Conservation (phyloP, 257 asterid genomes). For the Sherardia arvensis region DNA sequence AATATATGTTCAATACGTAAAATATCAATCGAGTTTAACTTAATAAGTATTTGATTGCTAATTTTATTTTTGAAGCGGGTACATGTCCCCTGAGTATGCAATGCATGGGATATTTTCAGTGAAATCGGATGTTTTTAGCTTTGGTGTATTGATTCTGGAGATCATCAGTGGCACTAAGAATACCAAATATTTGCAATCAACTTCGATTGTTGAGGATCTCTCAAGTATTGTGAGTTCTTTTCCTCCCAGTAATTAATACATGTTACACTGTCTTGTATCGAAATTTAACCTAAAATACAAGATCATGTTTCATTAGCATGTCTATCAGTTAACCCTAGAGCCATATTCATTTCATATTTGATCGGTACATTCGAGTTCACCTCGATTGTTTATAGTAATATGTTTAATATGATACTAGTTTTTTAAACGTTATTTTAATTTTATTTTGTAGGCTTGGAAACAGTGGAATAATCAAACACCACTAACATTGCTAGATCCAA, state of each 20-base stretch:
- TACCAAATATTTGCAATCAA: constrained; percentile 3
- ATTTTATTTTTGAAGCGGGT: constrained; percentile 16
- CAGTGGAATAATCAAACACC: constrained; percentile 25
- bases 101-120: constrained; percentile 19
- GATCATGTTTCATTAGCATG: no score
- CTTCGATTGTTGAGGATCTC: constrained; percentile 4
- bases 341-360: no score
- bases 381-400: no score
- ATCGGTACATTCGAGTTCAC: no score
- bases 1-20: no score
- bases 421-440: no score
- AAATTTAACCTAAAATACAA: neutral
- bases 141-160: constrained; percentile 23
- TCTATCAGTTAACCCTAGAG: no score
- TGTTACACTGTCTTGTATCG: no score
- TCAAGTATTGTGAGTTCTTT: constrained; percentile 18
- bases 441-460: constrained; percentile 18
- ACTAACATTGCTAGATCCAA: constrained; percentile 20
- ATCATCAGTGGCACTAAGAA: constrained; percentile 18
- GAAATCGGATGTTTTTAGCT: constrained; percentile 28
- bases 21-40: no score
- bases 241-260: no score
- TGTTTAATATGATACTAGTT: no score
- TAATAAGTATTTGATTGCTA: neutral
- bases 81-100: constrained; percentile 29